Conservation (phyloP, 2,329 filamentous ascomycete species). For the Calonectria pteridis region DNA sequence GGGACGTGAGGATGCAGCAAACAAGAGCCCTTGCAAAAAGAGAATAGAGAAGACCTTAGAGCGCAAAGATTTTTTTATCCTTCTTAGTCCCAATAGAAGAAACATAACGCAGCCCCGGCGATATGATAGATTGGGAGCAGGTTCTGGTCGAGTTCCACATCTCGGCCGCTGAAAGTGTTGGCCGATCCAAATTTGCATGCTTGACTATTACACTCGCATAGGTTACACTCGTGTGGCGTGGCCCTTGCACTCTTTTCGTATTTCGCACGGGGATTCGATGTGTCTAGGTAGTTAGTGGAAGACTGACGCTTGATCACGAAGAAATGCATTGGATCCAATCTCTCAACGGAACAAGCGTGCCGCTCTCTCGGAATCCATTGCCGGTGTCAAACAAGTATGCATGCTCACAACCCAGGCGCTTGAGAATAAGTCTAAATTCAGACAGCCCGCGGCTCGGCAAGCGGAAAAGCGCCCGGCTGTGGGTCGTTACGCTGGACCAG, state of each 20-base stretch:
- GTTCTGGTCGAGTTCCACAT: neutral
- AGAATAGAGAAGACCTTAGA: neutral
- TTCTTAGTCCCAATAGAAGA: neutral
- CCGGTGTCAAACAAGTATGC: neutral
- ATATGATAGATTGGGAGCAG: neutral
- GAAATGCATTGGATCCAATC: neutral
- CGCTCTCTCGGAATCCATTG: neutral
- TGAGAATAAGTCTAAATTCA: slow-evolving; percentile 1
- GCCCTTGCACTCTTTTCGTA: neutral
- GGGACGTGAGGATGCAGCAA: neutral
- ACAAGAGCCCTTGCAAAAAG: neutral
- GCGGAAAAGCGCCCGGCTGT: neutral
- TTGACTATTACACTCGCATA: neutral
- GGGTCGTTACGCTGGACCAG: neutral
- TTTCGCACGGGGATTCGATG: neutral
- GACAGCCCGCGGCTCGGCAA: neutral
- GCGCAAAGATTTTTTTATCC: neutral
- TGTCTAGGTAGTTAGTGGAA: neutral
- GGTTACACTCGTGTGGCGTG: too few relatives aligned
- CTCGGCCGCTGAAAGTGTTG: neutral
- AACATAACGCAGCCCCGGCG: neutral
- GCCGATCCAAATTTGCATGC: neutral
- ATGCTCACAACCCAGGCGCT: neutral
- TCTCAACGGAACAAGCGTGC: neutral
- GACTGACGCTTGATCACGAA: neutral